Percentiles rank a stretch among this genome's conserved stretches.
phyloP scores from a whole-genome alignment of 768 basidiomycete genomes.

The Lactifluus echinatus region DNA sequence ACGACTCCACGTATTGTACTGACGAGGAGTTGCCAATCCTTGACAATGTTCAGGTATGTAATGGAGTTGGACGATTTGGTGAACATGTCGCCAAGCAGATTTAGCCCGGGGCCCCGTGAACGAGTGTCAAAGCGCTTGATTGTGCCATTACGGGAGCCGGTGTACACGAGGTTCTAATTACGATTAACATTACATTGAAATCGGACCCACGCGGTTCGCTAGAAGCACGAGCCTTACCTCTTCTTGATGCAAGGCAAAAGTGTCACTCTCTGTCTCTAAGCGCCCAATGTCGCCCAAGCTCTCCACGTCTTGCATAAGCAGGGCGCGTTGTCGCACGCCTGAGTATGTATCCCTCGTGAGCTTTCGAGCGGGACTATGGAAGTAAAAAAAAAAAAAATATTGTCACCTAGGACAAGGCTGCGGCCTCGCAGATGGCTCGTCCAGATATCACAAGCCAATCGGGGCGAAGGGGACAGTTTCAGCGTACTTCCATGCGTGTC shows the following conservation, averaged over 20 bases:
- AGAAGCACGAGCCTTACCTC: constrained; percentile 31
- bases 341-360: neutral
- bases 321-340: constrained; percentile 49
- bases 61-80: constrained; percentile 36
- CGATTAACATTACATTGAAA: neutral
- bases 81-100: constrained; percentile 35
- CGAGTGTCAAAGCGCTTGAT: constrained; percentile 48
- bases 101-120: constrained; percentile 25
- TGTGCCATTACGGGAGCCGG: constrained; percentile 43
- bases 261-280: constrained; percentile 51
- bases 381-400: neutral
- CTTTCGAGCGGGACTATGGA: neutral
- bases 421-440: constrained; percentile 41
- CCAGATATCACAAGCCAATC: constrained; percentile 45
- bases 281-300: constrained; percentile 28
- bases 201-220: neutral
- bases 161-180: constrained; percentile 18
- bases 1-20: constrained; percentile 57
- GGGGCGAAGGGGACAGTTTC: neutral
- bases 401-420: constrained; percentile 46
- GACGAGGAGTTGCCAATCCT: constrained; percentile 45
- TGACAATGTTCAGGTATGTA: constrained; percentile 41
- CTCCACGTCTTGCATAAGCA: constrained; percentile 46
- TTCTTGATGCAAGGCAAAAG: constrained; percentile 49
- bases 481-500: neutral